These are phyloP conservation scores for Fusarium metavorans DNA, from an alignment of 2,329 filamentous ascomycete genomes.

Conservation along the genomic window DNA sequence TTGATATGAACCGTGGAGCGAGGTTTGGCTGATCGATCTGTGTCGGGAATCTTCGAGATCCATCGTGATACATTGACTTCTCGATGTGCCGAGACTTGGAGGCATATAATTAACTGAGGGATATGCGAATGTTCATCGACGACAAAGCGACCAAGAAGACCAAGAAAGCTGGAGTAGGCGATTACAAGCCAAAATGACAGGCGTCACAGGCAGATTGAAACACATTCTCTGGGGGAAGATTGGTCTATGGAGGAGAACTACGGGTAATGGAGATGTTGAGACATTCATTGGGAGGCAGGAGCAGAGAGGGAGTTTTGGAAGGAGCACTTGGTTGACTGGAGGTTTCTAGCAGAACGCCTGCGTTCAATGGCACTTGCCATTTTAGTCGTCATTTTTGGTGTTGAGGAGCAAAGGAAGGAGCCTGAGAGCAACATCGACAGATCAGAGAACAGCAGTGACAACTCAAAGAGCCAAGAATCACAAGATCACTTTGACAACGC, in stretches of 20 bases:
- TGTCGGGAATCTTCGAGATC: constrained; percentile 43
- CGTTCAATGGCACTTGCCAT: constrained; percentile 9
- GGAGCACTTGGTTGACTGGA: background rate
- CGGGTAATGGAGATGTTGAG: background rate
- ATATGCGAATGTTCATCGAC: constrained; percentile 38
- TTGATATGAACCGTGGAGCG: constrained; percentile 51
- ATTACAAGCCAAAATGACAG: constrained; percentile 38
- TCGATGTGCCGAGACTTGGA: constrained; percentile 14
- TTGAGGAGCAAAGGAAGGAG: background rate
- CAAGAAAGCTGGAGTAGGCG: constrained; percentile 34
- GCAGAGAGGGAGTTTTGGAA: background rate
- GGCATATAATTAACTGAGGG: constrained; percentile 29
- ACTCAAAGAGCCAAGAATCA: background rate
- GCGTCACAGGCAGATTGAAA: constrained; percentile 26
- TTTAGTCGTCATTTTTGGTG: background rate
- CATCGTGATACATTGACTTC: constrained; percentile 41
- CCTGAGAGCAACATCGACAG: background rate
- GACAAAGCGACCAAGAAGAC: constrained; percentile 36
- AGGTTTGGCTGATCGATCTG: constrained; percentile 56
- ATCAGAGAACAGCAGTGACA: background rate
- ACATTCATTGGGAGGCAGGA: background rate
- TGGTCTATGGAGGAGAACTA: background rate
- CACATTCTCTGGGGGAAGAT: constrained; percentile 30
- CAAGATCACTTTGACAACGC: background rate
- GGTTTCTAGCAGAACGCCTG: background rate